Conservation (phyloP, 176 grass and related monocot genomes). For the Aegilops bicornis region DNA sequence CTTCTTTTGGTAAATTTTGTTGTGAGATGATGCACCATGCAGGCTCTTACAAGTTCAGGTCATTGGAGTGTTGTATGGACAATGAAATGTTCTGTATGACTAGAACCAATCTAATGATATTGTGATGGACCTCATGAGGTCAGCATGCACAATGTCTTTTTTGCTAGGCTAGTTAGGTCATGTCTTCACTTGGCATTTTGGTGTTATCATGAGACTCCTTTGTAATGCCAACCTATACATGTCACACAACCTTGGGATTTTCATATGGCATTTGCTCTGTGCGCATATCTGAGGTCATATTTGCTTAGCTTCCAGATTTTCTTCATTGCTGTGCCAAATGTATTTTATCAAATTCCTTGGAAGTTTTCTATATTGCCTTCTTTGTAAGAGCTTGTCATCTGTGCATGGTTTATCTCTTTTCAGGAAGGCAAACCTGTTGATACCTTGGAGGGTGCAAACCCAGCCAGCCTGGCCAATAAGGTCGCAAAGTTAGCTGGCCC, state of each 20-base stretch:
- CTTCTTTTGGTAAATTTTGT: background rate
- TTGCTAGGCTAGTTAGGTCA: background rate
- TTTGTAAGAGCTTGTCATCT: background rate
- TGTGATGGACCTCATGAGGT: background rate
- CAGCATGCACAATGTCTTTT: background rate
- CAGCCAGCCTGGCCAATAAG: slow-evolving; percentile 87
- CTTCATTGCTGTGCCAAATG: background rate
- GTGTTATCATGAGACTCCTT: background rate
- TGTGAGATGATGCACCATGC: background rate
- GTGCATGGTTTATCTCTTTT: slow-evolving; percentile 19
- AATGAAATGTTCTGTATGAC: background rate
- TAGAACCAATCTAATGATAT: background rate
- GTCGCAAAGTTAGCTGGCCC: slow-evolving; percentile 74
- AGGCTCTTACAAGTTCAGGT: background rate
- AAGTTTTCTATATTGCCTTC: slow-evolving; percentile 1
- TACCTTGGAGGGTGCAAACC: slow-evolving; percentile 90
- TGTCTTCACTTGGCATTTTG: background rate
- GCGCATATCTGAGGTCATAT: background rate
- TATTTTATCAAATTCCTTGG: slow-evolving; percentile 1
- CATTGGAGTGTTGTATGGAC: background rate
- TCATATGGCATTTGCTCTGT: background rate
- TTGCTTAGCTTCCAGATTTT: slow-evolving; percentile 17
- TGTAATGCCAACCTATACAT: background rate
- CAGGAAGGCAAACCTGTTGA: slow-evolving; percentile 85
- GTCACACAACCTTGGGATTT: background rate